Conservation (phyloP, 257 asterid species). For the Solanum ahanhuiri region DNA sequence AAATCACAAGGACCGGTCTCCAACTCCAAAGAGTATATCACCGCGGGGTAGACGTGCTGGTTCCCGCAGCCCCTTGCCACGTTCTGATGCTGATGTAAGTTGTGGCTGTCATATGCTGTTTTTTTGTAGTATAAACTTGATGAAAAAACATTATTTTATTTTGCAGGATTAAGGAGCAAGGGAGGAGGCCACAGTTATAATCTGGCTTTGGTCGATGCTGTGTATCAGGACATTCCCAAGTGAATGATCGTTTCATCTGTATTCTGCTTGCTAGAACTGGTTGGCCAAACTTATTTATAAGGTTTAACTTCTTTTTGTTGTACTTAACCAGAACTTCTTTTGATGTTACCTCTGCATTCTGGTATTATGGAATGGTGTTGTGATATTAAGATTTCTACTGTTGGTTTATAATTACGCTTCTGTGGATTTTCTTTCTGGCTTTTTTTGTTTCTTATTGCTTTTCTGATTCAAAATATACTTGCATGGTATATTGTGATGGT, state of each 20-base stretch:
- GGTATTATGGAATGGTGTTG: too few relatives aligned
- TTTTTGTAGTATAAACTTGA: neutral
- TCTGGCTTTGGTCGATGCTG: constrained; percentile 4
- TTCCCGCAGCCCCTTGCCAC: constrained; percentile 68
- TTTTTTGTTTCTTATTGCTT: too few relatives aligned
- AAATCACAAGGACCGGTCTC: constrained; percentile 36
- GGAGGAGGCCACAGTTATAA: constrained; percentile 5
- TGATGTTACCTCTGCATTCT: too few relatives aligned
- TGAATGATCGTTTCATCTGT: constrained; percentile 18
- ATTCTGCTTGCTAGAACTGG: constrained; percentile 36
- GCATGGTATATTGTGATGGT: too few relatives aligned
- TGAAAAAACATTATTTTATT: neutral
- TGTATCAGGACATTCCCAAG: constrained; percentile 9
- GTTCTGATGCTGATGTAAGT: constrained; percentile 81
- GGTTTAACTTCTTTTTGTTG: too few relatives aligned
- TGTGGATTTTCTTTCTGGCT: too few relatives aligned
- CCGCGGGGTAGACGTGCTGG: constrained; percentile 48
- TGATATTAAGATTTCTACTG: too few relatives aligned
- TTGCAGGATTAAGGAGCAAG: constrained; percentile 28
- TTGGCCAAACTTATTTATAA: constrained; percentile 15
- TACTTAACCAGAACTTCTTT: too few relatives aligned
- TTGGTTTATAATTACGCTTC: too few relatives aligned
- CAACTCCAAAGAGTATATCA: constrained; percentile 59
- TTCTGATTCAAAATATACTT: too few relatives aligned
- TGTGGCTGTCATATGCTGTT: neutral